Conservation (phyloP, 768 basidiomycete species). For the Kwoniella sp. region DNA sequence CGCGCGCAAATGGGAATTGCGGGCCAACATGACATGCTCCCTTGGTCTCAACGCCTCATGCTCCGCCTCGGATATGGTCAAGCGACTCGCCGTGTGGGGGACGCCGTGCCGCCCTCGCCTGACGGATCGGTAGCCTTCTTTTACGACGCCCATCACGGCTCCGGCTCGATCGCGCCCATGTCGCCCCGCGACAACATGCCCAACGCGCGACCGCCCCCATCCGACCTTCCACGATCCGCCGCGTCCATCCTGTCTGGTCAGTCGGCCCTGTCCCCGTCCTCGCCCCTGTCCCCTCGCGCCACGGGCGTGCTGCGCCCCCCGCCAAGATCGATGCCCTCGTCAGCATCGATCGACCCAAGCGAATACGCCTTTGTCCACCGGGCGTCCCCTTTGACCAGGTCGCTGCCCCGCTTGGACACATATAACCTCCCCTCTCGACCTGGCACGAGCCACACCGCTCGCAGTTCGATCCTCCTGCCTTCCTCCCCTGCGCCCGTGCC, state of each 20-base stretch:
- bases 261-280: not conserved
- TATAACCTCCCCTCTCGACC: not conserved
- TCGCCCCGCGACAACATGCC: not conserved
- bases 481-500: not conserved
- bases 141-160: not conserved
- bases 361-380: not conserved
- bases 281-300: not conserved
- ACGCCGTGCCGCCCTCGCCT: not conserved
- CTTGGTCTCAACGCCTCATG: not conserved
- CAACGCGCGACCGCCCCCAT: not conserved
- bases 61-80: not conserved
- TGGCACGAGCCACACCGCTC: not conserved
- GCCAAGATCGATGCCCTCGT: not conserved
- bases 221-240: not conserved
- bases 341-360: not conserved
- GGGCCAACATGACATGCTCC: not conserved
- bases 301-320: not conserved
- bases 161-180: not conserved
- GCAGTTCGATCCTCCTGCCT: not conserved
- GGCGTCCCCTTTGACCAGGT: too few relatives aligned
- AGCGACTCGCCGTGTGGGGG: not conserved
- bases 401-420: not conserved
- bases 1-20: not conserved
- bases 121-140: not conserved
- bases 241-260: not conserved